Base-by-base conservation (phyloP, 1,139 yeast genomes). In the Wickerhamomyces sp. region DNA sequence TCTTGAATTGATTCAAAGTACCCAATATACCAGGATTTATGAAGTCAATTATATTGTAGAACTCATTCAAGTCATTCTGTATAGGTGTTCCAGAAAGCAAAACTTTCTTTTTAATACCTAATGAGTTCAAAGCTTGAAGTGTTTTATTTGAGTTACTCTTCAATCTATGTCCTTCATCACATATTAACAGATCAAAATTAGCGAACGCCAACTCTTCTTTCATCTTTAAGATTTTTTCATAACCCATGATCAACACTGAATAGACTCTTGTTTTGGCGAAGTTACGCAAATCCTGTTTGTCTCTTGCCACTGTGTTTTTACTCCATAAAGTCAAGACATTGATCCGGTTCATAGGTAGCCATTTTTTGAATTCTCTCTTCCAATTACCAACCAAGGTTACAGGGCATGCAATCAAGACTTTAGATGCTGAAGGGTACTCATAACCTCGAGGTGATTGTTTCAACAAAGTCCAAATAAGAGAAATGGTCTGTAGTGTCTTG, bases 101-200 rank as follows among this genome's bases (percentile, higher is more conserved):
- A 4, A 91, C 63, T 44, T 80, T 75, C 32, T 66, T 72, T 12
- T 68, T 65, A 5, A 85, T 70, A 26, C 75, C 66, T 18, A 89
- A 59, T 2, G 66, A 59, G 28, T 72, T 72, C 33, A 89, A 64
- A 0, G 78, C 74, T 41, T 75, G 77, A 36, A 87, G 65, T 0
- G 84, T 77, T 55, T 87, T 87, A 41, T 84, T 86, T 12, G 75
- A 58, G 19, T 72, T 68, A 47, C 72, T 83, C 50, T 89, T 89
- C 44, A 89, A 65, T 34, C 95, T 67, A 55, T 89, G 97, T 3
- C 96, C 98, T 55, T 93, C 99, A 57, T 93, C 99, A 57, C 98
- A 91, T 0, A 93, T 74, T 26, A 93, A 61, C 16, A 91, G 51
- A 52, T 88, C 97, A 47, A 86, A 74, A 3, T 64, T 58, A 2